phyloP scores from a whole-genome alignment of 306 rosid genomes.

The Chamaecrista fasciculata region DNA sequence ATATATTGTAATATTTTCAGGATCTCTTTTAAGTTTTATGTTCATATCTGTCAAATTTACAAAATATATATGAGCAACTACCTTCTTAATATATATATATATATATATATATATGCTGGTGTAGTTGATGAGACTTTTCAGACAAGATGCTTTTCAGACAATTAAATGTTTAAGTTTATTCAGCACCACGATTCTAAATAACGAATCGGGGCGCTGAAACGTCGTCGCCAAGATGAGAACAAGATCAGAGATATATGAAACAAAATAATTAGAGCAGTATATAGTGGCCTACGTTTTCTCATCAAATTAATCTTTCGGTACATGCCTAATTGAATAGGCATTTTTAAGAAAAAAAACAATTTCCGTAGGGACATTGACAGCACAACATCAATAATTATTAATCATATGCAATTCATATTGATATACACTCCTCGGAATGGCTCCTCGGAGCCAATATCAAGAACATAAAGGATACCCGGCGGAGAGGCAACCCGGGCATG shows the following conservation, averaged over 20 bases:
- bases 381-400: too few species aligned
- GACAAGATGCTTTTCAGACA: neutral
- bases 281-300: neutral
- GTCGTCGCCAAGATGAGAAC: slow-evolving; percentile 14
- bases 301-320: neutral
- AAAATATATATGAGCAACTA: too few species aligned
- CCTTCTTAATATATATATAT: too few species aligned
- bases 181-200: neutral
- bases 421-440: too few species aligned
- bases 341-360: too few species aligned
- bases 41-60: too few species aligned
- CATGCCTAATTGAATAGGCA: neutral
- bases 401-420: neutral
- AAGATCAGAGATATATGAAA: neutral
- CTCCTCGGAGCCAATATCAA: too few species aligned
- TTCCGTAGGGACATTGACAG: slow-evolving; percentile 22
- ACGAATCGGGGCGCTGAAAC: slow-evolving; percentile 16
- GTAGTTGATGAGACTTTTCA: too few species aligned
- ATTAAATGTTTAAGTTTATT: neutral
- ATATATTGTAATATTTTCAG: too few species aligned
- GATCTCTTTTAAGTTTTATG: too few species aligned
- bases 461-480: too few species aligned
- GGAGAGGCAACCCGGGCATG: too few species aligned
- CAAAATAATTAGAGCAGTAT: neutral
- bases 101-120: neutral